These are phyloP conservation scores for Verticillium longisporum DNA, from an alignment of 2,329 filamentous ascomycete species.

Conservation along the genomic window DNA sequence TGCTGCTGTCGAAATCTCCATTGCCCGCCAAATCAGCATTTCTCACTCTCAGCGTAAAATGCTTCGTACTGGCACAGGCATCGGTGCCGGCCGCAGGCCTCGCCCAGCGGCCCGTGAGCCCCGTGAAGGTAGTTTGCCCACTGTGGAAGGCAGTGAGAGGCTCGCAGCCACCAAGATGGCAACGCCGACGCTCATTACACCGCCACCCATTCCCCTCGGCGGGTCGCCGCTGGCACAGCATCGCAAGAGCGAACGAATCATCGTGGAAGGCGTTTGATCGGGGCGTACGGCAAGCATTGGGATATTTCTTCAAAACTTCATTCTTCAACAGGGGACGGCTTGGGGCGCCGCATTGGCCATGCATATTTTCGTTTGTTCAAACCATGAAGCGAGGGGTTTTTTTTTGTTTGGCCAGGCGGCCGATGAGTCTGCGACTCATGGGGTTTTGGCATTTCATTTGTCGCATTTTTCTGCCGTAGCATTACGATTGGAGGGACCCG, in stretches of 20 bases:
- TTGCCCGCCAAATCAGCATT: slow-evolving; percentile 61
- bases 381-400: not conserved
- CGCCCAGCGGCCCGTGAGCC: slow-evolving; percentile 13
- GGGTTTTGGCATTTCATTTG: not conserved
- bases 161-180: slow-evolving; percentile 24
- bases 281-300: not conserved
- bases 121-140: slow-evolving; percentile 3
- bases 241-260: slow-evolving; percentile 46
- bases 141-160: not conserved
- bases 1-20: slow-evolving; percentile 57
- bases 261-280: slow-evolving; percentile 35
- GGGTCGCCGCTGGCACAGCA: slow-evolving; percentile 27
- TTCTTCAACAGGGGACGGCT: not conserved
- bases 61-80: slow-evolving; percentile 28
- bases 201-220: slow-evolving; percentile 21
- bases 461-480: not conserved
- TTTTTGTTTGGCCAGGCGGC: not conserved
- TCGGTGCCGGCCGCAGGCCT: not conserved
- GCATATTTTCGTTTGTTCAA: not conserved
- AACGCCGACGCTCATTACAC: slow-evolving; percentile 38
- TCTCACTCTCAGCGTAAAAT: slow-evolving; percentile 55
- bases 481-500: not conserved
- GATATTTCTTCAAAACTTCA: not conserved
- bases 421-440: not conserved
- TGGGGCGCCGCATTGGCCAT: not conserved